Evolutionary conservation across 345 rosid species (phyloP).

Genomic region (Cardamine resedifolia): DNA sequence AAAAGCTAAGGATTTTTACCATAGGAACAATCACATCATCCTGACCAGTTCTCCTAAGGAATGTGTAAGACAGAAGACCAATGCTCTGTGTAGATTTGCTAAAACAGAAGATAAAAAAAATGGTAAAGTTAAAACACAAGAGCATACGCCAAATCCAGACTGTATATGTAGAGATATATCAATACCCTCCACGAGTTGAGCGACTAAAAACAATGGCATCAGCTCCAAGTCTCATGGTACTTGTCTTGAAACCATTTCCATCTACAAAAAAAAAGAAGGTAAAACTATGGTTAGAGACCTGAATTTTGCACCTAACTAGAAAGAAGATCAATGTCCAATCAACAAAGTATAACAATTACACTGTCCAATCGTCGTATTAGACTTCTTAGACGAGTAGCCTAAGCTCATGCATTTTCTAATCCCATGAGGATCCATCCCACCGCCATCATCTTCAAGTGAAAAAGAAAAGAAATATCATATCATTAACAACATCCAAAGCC

Average conservation of each 20-base stretch:
- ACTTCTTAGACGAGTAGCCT: constrained; percentile 92
- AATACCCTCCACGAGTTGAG: constrained; percentile 60
- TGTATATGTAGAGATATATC: neutral
- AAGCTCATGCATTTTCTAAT: constrained; percentile 94
- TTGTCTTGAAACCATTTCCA: constrained; percentile 99
- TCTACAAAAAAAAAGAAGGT: constrained; percentile 43
- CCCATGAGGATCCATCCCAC: constrained; percentile 85
- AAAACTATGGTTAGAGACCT: neutral
- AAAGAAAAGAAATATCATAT: neutral
- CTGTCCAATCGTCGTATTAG: constrained; percentile 87
- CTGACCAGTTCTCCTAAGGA: constrained; percentile 81
- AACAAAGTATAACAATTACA: constrained; percentile 47
- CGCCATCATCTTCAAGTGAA: constrained; percentile 76
- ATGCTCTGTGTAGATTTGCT: constrained; percentile 88
- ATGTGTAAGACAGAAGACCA: constrained; percentile 92
- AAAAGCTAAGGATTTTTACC: constrained; percentile 52
- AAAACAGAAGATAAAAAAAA: constrained; percentile 25
- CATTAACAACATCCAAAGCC: constrained; percentile 4
- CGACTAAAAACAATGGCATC: constrained; percentile 85
- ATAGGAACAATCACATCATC: constrained; percentile 98
- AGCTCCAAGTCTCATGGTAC: constrained; percentile 97
- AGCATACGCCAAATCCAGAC: neutral
- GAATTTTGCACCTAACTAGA: neutral
- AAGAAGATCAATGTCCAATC: constrained; percentile 15
- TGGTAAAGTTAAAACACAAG: neutral